Conservation (phyloP, 2,329 filamentous ascomycete species). For the Botrytis porri region DNA sequence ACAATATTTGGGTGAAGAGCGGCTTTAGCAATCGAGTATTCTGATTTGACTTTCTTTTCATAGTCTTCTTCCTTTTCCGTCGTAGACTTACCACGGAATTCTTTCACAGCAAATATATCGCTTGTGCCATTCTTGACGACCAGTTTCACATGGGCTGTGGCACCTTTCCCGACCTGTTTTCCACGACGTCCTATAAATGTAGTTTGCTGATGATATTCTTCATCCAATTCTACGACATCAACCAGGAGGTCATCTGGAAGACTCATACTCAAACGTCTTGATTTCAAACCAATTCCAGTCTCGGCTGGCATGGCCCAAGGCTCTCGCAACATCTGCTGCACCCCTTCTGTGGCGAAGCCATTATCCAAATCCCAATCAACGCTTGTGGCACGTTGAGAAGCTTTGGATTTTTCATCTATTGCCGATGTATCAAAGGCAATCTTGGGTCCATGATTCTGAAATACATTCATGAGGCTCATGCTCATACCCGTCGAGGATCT, state of each 20-base stretch:
- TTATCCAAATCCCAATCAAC: slow-evolving; percentile 28
- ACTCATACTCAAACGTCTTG: slow-evolving; percentile 71
- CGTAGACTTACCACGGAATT: slow-evolving; percentile 71
- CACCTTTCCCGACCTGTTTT: slow-evolving; percentile 76
- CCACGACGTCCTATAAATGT: slow-evolving; percentile 69
- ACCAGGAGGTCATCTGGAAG: slow-evolving; percentile 73
- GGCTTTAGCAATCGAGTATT: slow-evolving; percentile 84
- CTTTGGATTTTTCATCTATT: slow-evolving; percentile 18
- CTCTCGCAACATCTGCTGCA: slow-evolving; percentile 40
- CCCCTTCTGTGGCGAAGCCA: slow-evolving; percentile 21
- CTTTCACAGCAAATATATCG: slow-evolving; percentile 80
- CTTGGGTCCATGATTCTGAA: slow-evolving; percentile 24
- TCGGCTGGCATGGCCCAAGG: slow-evolving; percentile 63
- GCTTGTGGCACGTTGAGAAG: slow-evolving; percentile 28
- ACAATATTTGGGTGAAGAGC: slow-evolving; percentile 86
- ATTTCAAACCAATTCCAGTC: slow-evolving; percentile 71
- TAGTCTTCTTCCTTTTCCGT: slow-evolving; percentile 72
- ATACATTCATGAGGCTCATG: slow-evolving; percentile 27
- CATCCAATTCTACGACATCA: slow-evolving; percentile 64
- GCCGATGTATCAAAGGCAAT: slow-evolving; percentile 25
- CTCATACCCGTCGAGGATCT: slow-evolving; percentile 37
- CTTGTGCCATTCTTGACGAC: slow-evolving; percentile 68
- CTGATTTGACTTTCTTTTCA: slow-evolving; percentile 85
- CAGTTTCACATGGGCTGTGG: slow-evolving; percentile 76
- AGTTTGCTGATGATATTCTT: slow-evolving; percentile 68